Base-by-base conservation (phyloP, 768 basidiomycete species). In the Fomitopsis serialis region DNA sequence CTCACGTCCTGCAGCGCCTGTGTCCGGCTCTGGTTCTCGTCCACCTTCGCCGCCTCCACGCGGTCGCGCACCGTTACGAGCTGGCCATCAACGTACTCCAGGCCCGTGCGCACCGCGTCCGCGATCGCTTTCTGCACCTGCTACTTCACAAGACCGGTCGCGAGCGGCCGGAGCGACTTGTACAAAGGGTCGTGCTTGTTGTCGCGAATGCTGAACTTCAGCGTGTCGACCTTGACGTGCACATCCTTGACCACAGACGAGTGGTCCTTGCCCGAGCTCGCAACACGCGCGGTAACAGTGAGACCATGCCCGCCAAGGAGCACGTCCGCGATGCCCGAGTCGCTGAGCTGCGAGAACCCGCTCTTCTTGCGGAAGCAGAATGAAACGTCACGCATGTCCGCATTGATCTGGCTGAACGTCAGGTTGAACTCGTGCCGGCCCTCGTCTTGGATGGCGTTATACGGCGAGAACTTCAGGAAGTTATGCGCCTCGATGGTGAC, bases 171-270 rank as follows among this genome's bases (percentile, higher is more conserved):
- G 36, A 97, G 60, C 0, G 89, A 86, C 76, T 89, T 92, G 78
- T 95, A 96, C 57, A 95, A 67, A 23, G 88, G 70, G 62, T 93
- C 89, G 70, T 97, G 93, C 70, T 94, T 95, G 57, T 87, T 81
- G 59, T 98, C 94, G 4, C 92, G 82, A 61, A 99, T 91, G 23
- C 84, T 80, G 72, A 95, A 96, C 71, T 89, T 93, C 62, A 98
- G 80, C 15, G 84, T 77, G 62, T 89, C 90, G 51, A 98, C 85
- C 65, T 92, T 91, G 67, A 91, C 88, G 43, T 82, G 68, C 19
- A 91, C 82, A 49, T 80, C 67, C 58, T 83, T 74, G 42, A 92
- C 86, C 54, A 91, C 81, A 23, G 84, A 85, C 2, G 76, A 75
- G 5, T 68, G 73, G 67, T 92, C 89, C 48, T 79, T 78, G n/a